These are phyloP conservation scores for Houttuynia cordata DNA, from an alignment of 164 flowering plant species.

Conservation along the genomic window DNA sequence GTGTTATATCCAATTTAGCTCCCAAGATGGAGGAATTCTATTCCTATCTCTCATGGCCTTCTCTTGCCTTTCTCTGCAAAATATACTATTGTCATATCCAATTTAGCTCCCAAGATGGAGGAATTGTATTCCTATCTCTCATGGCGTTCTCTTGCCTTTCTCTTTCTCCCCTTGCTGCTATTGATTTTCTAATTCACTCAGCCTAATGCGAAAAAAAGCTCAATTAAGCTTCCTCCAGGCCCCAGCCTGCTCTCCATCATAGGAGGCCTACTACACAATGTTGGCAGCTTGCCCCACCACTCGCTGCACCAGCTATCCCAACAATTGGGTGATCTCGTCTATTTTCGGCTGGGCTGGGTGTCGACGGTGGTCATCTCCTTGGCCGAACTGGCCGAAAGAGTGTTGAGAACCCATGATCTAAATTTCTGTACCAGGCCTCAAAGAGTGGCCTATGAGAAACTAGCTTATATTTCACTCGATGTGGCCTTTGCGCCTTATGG, in stretches of 20 bases:
- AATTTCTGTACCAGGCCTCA: not conserved
- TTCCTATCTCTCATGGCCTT: no score
- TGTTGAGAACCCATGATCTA: constrained; percentile 2
- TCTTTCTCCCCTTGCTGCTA: no score
- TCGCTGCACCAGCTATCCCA: constrained; percentile 6
- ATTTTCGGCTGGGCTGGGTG: not conserved
- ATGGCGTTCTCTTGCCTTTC: no score
- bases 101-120: no score
- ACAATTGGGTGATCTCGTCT: not conserved
- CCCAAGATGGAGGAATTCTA: no score
- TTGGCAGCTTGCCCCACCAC: constrained; percentile 3
- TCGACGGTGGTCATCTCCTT: constrained; percentile 1
- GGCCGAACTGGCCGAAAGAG: constrained; percentile 1
- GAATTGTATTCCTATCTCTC: no score
- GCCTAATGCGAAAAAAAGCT: no score
- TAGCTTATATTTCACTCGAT: not conserved
- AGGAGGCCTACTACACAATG: no score
- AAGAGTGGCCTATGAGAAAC: not conserved
- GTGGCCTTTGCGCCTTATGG: not conserved
- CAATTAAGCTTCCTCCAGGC: not conserved
- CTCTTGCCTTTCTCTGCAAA: no score
- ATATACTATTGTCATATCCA: no score
- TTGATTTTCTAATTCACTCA: no score
- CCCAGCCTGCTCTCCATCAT: not conserved
- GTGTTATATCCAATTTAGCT: no score